Percentiles rank a stretch among this genome's conserved stretches.
Conservation (phyloP, 2,329 filamentous ascomycete genomes). For the Blastomyces parvus region DNA sequence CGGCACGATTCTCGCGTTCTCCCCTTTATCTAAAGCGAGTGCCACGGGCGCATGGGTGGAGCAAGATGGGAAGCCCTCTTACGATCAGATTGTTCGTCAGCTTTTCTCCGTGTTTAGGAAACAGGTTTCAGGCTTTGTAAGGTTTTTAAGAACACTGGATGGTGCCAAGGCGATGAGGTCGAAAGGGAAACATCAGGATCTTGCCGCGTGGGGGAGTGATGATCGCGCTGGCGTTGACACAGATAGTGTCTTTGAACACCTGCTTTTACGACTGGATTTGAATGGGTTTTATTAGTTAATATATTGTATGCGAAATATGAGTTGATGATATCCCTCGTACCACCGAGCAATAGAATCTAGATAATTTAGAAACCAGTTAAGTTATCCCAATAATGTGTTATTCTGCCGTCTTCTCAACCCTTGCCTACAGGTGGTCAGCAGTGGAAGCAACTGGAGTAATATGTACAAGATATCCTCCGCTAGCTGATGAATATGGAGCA, state of each 20-base stretch:
- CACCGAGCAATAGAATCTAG: background rate
- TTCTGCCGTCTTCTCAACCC: background rate
- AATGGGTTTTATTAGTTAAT: slow-evolving; percentile 50
- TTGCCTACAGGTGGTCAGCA: background rate
- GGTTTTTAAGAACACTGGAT: slow-evolving; percentile 59
- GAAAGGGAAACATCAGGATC: slow-evolving; percentile 21
- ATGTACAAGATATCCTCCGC: background rate
- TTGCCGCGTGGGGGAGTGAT: slow-evolving; percentile 20
- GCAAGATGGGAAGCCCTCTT: background rate
- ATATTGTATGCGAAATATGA: background rate
- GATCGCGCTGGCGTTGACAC: slow-evolving; percentile 28
- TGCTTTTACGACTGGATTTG: slow-evolving; percentile 63
- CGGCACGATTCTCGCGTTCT: slow-evolving; percentile 59
- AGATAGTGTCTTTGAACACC: slow-evolving; percentile 55
- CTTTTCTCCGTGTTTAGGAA: slow-evolving; percentile 60
- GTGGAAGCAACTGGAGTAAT: background rate
- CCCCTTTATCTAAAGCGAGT: slow-evolving; percentile 31
- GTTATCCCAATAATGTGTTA: background rate
- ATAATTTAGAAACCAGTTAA: background rate
- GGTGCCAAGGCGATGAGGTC: slow-evolving; percentile 49
- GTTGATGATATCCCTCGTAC: background rate
- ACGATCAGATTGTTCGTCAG: slow-evolving; percentile 27
- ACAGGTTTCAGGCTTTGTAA: slow-evolving; percentile 63
- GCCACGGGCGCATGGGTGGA: slow-evolving; percentile 1
- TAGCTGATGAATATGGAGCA: background rate